Evolutionary conservation across 2,329 filamentous ascomycete species (phyloP).

Genomic region (Cordyceps cicadae): DNA sequence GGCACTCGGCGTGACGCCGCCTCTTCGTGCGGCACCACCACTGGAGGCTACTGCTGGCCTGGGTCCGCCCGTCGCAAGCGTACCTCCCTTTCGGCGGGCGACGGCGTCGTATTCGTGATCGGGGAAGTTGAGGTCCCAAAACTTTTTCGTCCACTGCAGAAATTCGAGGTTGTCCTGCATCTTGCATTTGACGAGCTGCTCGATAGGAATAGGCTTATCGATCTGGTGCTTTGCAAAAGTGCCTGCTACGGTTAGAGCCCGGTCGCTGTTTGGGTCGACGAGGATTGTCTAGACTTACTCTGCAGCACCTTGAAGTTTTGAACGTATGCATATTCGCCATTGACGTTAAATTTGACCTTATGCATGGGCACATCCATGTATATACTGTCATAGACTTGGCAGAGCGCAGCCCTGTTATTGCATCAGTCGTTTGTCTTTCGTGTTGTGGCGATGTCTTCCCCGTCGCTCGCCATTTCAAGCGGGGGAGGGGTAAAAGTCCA

Average conservation of each 20-base stretch:
- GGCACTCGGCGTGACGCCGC: constrained; percentile 55
- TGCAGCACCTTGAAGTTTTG: constrained; percentile 98
- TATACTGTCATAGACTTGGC: constrained; percentile 98
- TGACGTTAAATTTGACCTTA: constrained; percentile 96
- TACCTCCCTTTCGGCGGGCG: constrained; percentile 69
- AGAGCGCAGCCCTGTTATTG: constrained; percentile 72
- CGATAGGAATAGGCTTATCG: constrained; percentile 83
- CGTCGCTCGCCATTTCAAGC: constrained; percentile 10
- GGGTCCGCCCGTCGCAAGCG: constrained; percentile 43
- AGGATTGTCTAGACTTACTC: constrained; percentile 50
- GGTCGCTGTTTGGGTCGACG: not conserved
- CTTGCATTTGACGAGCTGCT: constrained; percentile 90
- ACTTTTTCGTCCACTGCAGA: constrained; percentile 90
- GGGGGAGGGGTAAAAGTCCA: constrained; percentile 17
- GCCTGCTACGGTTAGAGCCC: constrained; percentile 40
- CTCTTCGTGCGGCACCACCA: constrained; percentile 41
- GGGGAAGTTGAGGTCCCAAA: constrained; percentile 97
- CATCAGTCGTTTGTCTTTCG: constrained; percentile 4
- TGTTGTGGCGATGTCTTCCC: not conserved
- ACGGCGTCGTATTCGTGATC: constrained; percentile 95
- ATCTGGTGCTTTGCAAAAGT: constrained; percentile 77
- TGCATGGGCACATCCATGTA: constrained; percentile 92
- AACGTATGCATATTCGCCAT: constrained; percentile 92
- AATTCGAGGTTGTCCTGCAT: constrained; percentile 99
- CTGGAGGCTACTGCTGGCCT: constrained; percentile 40